Percentiles rank a stretch among this genome's conserved stretches.
Evolutionary conservation across 352 stramenopile species (phyloP).

Genomic region (Phytophthora pistaciae): DNA sequence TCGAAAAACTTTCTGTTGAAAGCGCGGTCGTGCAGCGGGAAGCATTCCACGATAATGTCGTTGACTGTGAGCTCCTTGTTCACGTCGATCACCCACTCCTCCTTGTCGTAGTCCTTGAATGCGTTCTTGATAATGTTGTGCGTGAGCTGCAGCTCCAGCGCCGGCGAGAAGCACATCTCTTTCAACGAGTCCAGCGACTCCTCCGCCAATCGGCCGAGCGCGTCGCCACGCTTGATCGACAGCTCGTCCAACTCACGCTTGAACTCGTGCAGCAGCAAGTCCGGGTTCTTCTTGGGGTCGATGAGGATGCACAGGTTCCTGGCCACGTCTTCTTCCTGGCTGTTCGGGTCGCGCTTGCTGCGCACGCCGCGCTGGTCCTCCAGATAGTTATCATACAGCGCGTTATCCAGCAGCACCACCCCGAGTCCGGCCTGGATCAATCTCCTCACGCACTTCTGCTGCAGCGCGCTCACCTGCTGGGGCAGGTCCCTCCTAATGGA

Average conservation of each 20-base stretch:
- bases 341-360: conserved; percentile 29
- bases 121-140: conserved; percentile 92
- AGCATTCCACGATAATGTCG: conserved; percentile 84
- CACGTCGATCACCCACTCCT: conserved; percentile 88
- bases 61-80: conserved; percentile 84
- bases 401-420: conserved; percentile 80
- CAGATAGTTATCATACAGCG: conserved; percentile 57
- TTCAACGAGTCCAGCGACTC: conserved; percentile 83
- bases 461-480: conserved; percentile 73
- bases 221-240: conserved; percentile 78
- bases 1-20: conserved; percentile 92
- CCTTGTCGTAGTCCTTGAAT: conserved; percentile 88
- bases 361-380: conserved; percentile 33
- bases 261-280: conserved; percentile 87
- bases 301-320: conserved; percentile 85
- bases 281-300: conserved; percentile 85
- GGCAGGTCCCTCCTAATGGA: conserved; percentile 78
- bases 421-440: conserved; percentile 84
- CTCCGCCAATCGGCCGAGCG: conserved; percentile 73
- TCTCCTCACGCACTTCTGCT: conserved; percentile 85
- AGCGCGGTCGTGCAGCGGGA: conserved; percentile 83
- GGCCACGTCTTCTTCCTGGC: conserved; percentile 60
- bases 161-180: conserved; percentile 88
- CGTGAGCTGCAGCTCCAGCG: conserved; percentile 85
- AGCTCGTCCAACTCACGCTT: conserved; percentile 90